Base-by-base conservation (phyloP, 345 rosid genomes). In the Hevea brasiliensis region DNA sequence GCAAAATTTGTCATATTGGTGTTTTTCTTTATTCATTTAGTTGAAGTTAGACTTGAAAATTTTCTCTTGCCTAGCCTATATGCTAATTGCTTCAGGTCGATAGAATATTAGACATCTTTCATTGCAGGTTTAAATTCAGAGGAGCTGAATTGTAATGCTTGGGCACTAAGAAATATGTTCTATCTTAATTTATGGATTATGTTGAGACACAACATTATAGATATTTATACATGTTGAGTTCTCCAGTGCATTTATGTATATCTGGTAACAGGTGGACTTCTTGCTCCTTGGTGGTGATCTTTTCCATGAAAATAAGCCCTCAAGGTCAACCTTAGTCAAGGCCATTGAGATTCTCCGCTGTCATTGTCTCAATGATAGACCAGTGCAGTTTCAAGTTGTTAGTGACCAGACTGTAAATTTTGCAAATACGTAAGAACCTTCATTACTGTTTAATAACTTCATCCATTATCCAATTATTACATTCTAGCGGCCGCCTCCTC, bases 261-360 rank as follows among this genome's bases (percentile, higher is more conserved):
- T 76, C 42, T 81, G 68, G 55, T 78, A 55, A 75, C 80, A 94
- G 98, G 99, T 92, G 77, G 99, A 92, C 80, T 89, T 95, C 74
- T 61, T 95, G 65, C 96, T 95, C 57, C 89, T 95, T 3, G 99
- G 98, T 65, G 99, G 99, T 35, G 99, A 95, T 80, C 98, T 95
- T 79, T 95, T 92, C 80, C 99, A 95, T 77, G 99, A 95, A 88
- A 92, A 95, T 76, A 95, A 92, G 84, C 99, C 99, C 72, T 95
- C 99, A 18, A 84, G 99, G 85, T 77, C 97, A 11, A 95, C 98
- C 71, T 84, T 95, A 57, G 96, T 95, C 32, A 95, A 87, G 87
- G 86, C 96, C 76, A 95, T 92, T 76, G 99, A 95, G 85, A 95
- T 92, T 85, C 99, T 95, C 24, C 99, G 99, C 70, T 91, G 87